Conservation (phyloP, 129 eudicot genomes). For the Tagetes erecta region DNA sequence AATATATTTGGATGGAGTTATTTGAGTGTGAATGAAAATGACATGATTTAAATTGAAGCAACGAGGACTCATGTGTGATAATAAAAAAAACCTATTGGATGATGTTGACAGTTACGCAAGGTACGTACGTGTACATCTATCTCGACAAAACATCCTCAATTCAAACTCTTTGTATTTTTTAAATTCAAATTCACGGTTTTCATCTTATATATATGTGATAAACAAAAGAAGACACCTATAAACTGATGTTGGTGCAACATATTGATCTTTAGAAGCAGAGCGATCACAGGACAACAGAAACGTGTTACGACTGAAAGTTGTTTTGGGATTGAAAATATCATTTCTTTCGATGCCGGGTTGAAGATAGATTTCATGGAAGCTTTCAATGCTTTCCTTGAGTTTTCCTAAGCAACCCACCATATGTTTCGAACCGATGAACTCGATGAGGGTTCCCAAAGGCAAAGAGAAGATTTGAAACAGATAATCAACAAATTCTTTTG, state of each 20-base stretch:
- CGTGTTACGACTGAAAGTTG: background rate
- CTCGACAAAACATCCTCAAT: too few species aligned
- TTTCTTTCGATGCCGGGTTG: background rate
- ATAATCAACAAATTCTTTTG: constrained; percentile 9
- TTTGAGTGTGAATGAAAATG: too few species aligned
- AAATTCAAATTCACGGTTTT: too few species aligned
- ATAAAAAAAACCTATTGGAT: too few species aligned
- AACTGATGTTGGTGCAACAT: background rate
- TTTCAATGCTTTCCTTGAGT: constrained; percentile 17
- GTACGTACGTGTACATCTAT: too few species aligned
- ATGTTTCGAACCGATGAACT: background rate
- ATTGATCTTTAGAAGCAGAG: background rate
- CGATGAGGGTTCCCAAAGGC: constrained; percentile 7
- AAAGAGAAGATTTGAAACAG: constrained; percentile 14
- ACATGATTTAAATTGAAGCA: too few species aligned
- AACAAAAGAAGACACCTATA: too few species aligned
- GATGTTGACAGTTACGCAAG: too few species aligned
- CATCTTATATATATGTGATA: too few species aligned
- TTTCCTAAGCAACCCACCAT: constrained; percentile 22
- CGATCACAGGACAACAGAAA: background rate
- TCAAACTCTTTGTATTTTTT: too few species aligned
- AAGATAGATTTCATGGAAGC: background rate
- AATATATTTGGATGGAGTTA: too few species aligned
- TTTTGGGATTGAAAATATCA: constrained; percentile 3
- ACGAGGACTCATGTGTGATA: too few species aligned